Evolutionary conservation across 2,329 filamentous ascomycete species (phyloP).

Genomic region (Trichophyton simii): DNA sequence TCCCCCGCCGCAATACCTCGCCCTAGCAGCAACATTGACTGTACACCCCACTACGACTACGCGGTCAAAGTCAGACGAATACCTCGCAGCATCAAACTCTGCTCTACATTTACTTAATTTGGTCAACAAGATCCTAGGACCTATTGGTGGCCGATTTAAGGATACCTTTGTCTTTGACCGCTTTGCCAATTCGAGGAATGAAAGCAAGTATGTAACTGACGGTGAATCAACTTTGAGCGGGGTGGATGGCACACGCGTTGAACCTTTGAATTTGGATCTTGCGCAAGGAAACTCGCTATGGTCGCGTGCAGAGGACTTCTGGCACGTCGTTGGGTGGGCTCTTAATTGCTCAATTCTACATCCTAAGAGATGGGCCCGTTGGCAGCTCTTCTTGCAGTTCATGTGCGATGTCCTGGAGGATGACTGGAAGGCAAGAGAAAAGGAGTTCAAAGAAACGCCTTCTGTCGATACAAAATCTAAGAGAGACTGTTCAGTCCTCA

Average conservation of each 20-base stretch:
- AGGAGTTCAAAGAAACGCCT: conserved; percentile 10
- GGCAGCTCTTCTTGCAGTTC: conserved; percentile 67
- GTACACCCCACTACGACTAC: conserved; percentile 72
- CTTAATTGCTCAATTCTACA: conserved; percentile 74
- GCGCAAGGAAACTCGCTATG: conserved; percentile 58
- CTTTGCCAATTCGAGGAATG: conserved; percentile 24
- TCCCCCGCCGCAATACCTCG: conserved; percentile 60
- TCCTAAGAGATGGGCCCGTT: conserved; percentile 64
- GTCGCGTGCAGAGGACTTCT: conserved; percentile 71
- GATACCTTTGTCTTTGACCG: conserved; percentile 57
- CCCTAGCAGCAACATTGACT: conserved; percentile 66
- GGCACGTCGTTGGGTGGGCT: conserved; percentile 79
- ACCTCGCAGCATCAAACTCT: conserved; percentile 50
- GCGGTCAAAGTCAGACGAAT: conserved; percentile 49
- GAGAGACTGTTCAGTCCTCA: conserved; percentile 13
- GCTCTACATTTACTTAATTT: conserved; percentile 60
- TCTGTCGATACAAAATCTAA: not conserved
- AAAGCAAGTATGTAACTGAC: conserved; percentile 17
- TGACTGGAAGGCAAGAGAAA: conserved; percentile 31
- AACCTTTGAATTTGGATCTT: conserved; percentile 44
- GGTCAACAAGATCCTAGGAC: conserved; percentile 52
- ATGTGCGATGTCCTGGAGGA: conserved; percentile 42
- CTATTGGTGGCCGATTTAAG: conserved; percentile 56
- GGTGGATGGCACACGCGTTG: conserved; percentile 1
- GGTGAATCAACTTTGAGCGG: conserved; percentile 14